Percentiles rank a stretch among this genome's conserved stretches.
Conservation (phyloP, 176 grass and related monocot species). For the Avena sativa region DNA sequence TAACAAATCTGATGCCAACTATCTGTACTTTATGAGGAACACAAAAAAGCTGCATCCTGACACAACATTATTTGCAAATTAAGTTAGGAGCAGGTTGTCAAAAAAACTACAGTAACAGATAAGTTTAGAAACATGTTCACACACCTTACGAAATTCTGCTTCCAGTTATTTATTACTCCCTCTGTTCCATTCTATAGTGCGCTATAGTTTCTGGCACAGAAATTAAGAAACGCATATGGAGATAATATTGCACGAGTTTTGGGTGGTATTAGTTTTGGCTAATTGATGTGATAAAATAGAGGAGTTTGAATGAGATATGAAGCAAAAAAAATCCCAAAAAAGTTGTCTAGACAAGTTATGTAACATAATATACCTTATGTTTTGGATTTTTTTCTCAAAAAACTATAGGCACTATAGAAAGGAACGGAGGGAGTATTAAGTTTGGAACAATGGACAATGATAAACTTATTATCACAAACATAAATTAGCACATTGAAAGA, state of each 20-base stretch:
- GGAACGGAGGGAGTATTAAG: background rate
- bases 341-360: no score
- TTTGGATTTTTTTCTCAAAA: no score
- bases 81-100: conserved; percentile 7
- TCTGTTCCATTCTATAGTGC: no score
- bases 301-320: no score
- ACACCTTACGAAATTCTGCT: conserved; percentile 14
- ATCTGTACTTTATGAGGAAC: conserved; percentile 8
- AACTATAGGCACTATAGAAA: no score
- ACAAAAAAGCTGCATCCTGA: background rate
- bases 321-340: no score
- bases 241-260: no score
- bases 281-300: no score
- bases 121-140: conserved; percentile 20
- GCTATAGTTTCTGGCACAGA: no score
- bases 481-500: conserved; percentile 19
- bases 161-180: background rate
- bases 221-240: no score
- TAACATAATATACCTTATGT: no score
- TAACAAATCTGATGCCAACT: background rate
- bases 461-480: conserved; percentile 37
- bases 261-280: no score
- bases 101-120: background rate
- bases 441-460: background rate
- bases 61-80: conserved; percentile 20